Evolutionary conservation across 768 basidiomycete species (phyloP).

Genomic region (Hygrocybe punicea): DNA sequence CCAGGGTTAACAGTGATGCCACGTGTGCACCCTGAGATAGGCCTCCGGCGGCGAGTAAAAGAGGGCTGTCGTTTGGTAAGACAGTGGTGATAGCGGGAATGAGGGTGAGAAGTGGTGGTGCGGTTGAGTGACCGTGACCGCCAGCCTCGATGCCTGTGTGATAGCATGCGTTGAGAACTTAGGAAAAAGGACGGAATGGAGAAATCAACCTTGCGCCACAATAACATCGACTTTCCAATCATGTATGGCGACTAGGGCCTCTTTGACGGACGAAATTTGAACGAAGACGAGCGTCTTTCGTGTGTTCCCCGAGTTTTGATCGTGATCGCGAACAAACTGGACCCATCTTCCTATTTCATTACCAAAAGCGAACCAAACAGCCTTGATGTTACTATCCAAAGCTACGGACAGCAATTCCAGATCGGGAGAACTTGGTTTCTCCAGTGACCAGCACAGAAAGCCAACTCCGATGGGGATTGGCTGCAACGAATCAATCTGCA

Average conservation of each 20-base stretch:
- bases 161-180: slow-evolving; percentile 5
- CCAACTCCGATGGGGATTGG: slow-evolving; percentile 68
- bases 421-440: slow-evolving; percentile 41
- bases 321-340: slow-evolving; percentile 52
- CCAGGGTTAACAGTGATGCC: slow-evolving; percentile 61
- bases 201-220: slow-evolving; percentile 66
- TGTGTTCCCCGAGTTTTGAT: slow-evolving; percentile 37
- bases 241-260: slow-evolving; percentile 56
- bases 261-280: slow-evolving; percentile 57
- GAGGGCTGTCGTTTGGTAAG: slow-evolving; percentile 42
- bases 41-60: slow-evolving; percentile 74
- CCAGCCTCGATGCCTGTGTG: slow-evolving; percentile 71
- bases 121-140: slow-evolving; percentile 62
- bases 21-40: slow-evolving; percentile 61
- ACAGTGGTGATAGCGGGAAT: slow-evolving; percentile 52
- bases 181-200: slow-evolving; percentile 2
- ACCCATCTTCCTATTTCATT: slow-evolving; percentile 58
- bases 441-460: slow-evolving; percentile 69
- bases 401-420: slow-evolving; percentile 46
- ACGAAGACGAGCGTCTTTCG: slow-evolving; percentile 57
- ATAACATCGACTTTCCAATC: slow-evolving; percentile 73
- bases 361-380: slow-evolving; percentile 77
- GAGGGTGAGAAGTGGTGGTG: slow-evolving; percentile 59
- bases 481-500: slow-evolving; percentile 35
- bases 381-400: slow-evolving; percentile 54